Conservation (phyloP, 2,329 filamentous ascomycete species). For the Trichoderma harzianum region DNA sequence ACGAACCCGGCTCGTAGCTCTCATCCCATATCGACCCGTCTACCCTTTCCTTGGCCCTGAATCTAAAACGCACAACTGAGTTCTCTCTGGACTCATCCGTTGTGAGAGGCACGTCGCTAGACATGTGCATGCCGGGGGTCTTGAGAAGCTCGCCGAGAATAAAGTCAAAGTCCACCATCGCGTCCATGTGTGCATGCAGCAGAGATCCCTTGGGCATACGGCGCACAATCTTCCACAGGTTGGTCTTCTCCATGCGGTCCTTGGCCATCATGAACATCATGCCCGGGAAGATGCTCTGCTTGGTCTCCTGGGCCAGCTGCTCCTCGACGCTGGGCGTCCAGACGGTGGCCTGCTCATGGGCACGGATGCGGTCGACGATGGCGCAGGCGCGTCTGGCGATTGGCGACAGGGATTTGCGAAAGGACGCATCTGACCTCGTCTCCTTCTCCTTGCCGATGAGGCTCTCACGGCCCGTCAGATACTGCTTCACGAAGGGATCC, state of each 20-base stretch:
- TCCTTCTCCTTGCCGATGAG: conserved; percentile 79
- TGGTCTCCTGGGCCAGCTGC: conserved; percentile 57
- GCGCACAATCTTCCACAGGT: conserved; percentile 79
- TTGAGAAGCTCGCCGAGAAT: conserved; percentile 68
- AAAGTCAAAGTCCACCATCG: conserved; percentile 85
- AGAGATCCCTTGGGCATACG: conserved; percentile 86
- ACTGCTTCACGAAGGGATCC: conserved; percentile 80
- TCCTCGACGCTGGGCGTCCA: conserved; percentile 77
- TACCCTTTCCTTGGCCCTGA: conserved; percentile 44
- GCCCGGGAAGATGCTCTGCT: conserved; percentile 71
- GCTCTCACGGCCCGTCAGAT: conserved; percentile 69
- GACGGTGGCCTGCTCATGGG: conserved; percentile 69
- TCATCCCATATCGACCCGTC: conserved; percentile 61
- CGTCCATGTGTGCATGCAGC: conserved; percentile 84
- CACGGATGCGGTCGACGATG: conserved; percentile 77
- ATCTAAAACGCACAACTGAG: conserved; percentile 60
- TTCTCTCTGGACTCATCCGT: conserved; percentile 51
- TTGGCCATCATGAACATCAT: conserved; percentile 93
- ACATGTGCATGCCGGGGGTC: conserved; percentile 72
- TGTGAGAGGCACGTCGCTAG: conserved; percentile 54
- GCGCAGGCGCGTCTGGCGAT: conserved; percentile 72
- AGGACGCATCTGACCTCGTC: conserved; percentile 70
- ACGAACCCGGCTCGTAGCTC: conserved; percentile 57
- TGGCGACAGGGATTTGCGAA: conserved; percentile 72
- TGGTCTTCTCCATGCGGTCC: conserved; percentile 78